Evolutionary conservation across 352 stramenopile species (phyloP).

Genomic region (Pythium pyrilobum): DNA sequence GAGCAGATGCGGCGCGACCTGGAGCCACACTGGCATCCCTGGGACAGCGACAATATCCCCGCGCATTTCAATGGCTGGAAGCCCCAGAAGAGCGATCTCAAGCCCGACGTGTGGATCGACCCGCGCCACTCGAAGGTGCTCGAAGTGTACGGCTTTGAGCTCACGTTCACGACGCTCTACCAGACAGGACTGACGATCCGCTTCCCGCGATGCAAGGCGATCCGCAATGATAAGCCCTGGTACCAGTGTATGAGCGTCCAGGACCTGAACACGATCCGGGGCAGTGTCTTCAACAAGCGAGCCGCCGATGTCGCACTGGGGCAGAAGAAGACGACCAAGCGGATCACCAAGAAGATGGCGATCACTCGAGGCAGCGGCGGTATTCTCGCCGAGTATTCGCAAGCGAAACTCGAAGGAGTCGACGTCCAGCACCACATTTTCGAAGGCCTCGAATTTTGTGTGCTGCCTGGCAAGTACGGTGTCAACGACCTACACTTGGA

Average conservation of each 20-base stretch:
- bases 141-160: conserved; percentile 83
- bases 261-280: conserved; percentile 61
- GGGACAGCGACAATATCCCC: conserved; percentile 64
- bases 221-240: conserved; percentile 81
- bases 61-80: conserved; percentile 74
- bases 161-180: conserved; percentile 78
- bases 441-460: conserved; percentile 65
- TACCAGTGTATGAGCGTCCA: conserved; percentile 76
- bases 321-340: conserved; percentile 51
- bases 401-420: conserved; percentile 53
- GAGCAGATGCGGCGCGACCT: conserved; percentile 64
- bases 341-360: conserved; percentile 29
- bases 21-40: conserved; percentile 74
- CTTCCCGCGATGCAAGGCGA: conserved; percentile 76
- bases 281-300: conserved; percentile 61
- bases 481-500: background rate
- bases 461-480: conserved; percentile 73
- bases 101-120: conserved; percentile 81
- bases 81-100: conserved; percentile 64
- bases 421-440: conserved; percentile 58
- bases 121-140: conserved; percentile 77
- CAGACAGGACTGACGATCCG: conserved; percentile 76
- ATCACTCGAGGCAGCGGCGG: conserved; percentile 22
- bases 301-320: conserved; percentile 66
- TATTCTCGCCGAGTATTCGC: conserved; percentile 53